Percentiles rank a stretch among this genome's conserved stretches.
Conservation (phyloP, 805 yeast species). For the Lipomyces spencermartinsiae region DNA sequence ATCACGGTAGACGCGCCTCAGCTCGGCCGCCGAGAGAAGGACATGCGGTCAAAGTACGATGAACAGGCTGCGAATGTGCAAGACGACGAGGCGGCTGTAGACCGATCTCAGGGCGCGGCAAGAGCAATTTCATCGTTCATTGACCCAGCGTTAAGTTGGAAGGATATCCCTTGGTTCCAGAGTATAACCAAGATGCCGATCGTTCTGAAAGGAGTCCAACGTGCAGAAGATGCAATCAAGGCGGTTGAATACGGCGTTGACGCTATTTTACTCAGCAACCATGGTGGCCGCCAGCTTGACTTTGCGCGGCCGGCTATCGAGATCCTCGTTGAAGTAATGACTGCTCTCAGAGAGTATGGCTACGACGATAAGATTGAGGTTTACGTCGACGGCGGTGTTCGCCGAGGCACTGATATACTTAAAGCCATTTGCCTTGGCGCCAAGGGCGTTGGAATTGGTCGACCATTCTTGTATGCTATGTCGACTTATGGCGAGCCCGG, state of each 20-base stretch:
- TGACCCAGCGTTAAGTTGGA: constrained; percentile 70
- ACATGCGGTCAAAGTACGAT: constrained; percentile 69
- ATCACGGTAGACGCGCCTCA: constrained; percentile 94
- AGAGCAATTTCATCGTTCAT: constrained; percentile 86
- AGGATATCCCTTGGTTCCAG: constrained; percentile 64
- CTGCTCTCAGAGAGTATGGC: constrained; percentile 46
- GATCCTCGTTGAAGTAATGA: constrained; percentile 72
- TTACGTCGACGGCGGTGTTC: constrained; percentile 76
- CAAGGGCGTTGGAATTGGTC: constrained; percentile 73
- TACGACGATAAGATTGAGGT: constrained; percentile 60
- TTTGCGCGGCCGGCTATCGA: constrained; percentile 76
- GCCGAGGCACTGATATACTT: constrained; percentile 77
- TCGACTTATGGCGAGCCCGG: constrained; percentile 82
- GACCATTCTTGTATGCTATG: constrained; percentile 79
- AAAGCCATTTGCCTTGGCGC: constrained; percentile 82
- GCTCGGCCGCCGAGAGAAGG: constrained; percentile 89
- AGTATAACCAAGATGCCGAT: constrained; percentile 67
- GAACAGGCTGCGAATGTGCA: constrained; percentile 54
- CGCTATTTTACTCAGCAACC: constrained; percentile 85
- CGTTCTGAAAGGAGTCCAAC: constrained; percentile 81
- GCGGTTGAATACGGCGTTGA: constrained; percentile 76
- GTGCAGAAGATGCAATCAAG: constrained; percentile 74
- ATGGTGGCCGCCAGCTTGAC: constrained; percentile 90
- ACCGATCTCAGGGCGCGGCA: constrained; percentile 81
- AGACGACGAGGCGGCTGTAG: constrained; percentile 55